Evolutionary conservation across 495 filamentous ascomycete genomes (phyloP).

Genomic region (Oidiodendron maius): DNA sequence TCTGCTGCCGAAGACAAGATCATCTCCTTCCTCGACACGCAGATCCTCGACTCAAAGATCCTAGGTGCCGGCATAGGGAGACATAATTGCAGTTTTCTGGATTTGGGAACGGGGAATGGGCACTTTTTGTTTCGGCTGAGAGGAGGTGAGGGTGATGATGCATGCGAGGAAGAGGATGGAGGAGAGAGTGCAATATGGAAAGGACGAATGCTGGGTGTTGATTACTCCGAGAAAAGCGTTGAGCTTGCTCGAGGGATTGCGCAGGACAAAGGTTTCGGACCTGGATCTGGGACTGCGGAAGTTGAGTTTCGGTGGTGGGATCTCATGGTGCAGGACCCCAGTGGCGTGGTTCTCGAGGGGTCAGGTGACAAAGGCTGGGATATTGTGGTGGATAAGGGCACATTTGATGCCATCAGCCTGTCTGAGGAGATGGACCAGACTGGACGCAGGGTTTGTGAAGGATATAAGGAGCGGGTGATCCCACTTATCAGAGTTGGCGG

Average conservation of each 20-base stretch:
- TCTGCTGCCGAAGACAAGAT: constrained; percentile 59
- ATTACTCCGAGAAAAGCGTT: constrained; percentile 74
- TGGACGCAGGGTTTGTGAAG: constrained; percentile 58
- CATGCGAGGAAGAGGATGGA: constrained; percentile 14
- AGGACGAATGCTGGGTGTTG: constrained; percentile 74
- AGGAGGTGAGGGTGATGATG: constrained; percentile 31
- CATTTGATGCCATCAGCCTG: constrained; percentile 88
- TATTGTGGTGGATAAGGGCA: constrained; percentile 91
- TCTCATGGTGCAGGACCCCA: constrained; percentile 49
- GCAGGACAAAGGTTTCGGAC: constrained; percentile 23
- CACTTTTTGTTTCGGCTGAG: constrained; percentile 73
- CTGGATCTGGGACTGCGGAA: constrained; percentile 7
- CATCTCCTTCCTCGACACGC: constrained; percentile 41
- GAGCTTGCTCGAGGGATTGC: constrained; percentile 55
- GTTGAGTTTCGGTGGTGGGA: constrained; percentile 73
- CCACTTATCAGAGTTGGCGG: constrained; percentile 62
- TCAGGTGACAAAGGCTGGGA: constrained; percentile 55
- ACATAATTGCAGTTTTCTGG: constrained; percentile 42
- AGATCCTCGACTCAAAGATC: constrained; percentile 14
- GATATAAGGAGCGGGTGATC: constrained; percentile 62
- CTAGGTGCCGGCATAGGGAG: not conserved
- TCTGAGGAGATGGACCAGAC: constrained; percentile 49
- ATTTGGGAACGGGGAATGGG: constrained; percentile 87
- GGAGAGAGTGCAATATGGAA: constrained; percentile 29
- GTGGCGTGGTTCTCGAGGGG: constrained; percentile 30